Base-by-base conservation (phyloP, 208 protist genomes). In the Acanthamoeba triangularis region DNA sequence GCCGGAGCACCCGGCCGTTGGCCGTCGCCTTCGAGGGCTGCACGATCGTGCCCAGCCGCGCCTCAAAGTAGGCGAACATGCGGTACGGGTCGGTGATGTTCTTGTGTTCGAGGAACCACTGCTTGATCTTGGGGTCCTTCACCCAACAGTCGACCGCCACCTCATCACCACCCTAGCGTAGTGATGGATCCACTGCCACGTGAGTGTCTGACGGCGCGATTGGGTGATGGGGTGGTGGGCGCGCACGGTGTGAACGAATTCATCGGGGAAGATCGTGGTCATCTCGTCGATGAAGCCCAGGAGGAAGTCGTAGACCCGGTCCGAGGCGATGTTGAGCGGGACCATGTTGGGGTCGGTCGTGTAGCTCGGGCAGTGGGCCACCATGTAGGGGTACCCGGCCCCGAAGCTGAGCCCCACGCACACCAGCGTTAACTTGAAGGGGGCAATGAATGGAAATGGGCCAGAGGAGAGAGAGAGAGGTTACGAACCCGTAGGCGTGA, bases 131-230 rank as follows among this genome's bases (percentile, higher is more conserved):
- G 44, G 78, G 78, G 30, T 87, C 78, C 25, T 87, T 30, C 23
- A 59, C n/a, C 78, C 78, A 87, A 23, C 78, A 87, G 78, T 87
- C 78, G 20, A 87, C 78, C 20, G 47, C 78, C 37, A 59, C 49
- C n/a, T 87, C 78, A 25, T 87, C 78, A 10, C 78, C 78, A 7
- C 78, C 78, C 78, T 85, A 25, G n/a, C n/a, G n/a, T n/a, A n/a
- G n/a, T n/a, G n/a, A n/a, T n/a, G n/a, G n/a, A n/a, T n/a, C n/a
- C n/a, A n/a, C n/a, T n/a, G n/a, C n/a, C n/a, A n/a, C n/a, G n/a
- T n/a, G n/a, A n/a, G 49, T 14, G 49, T 52, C 49, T 52, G 49
- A 52, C 7, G 49, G 49, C 7, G 49, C 4, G 49, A 52, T n/a
- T n/a, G n/a, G n/a, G n/a, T n/a, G n/a, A n/a, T n/a, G n/a, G n/a